Evolutionary conservation across 257 asterid genomes (phyloP).

Genomic region (Solanum bulbocastanum): DNA sequence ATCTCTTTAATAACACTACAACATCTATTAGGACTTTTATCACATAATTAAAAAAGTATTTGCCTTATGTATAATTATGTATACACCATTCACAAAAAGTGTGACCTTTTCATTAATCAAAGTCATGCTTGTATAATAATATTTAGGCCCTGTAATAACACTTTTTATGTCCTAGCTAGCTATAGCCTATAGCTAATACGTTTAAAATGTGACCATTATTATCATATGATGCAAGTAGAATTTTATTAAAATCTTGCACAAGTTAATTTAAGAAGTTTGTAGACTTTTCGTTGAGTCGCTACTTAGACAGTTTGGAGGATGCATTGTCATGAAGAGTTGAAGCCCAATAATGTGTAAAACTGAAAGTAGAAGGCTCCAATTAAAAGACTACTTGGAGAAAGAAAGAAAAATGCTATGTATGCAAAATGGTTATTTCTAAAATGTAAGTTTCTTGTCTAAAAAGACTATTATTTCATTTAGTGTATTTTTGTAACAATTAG

Average conservation of each 20-base stretch:
- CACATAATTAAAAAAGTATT: no score
- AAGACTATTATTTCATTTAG: no score
- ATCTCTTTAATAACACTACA: no score
- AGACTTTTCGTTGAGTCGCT: background rate
- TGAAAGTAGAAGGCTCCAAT: background rate
- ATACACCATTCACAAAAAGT: no score
- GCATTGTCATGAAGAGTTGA: background rate
- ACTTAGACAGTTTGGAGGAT: background rate
- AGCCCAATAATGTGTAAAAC: background rate
- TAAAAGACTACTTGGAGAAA: background rate
- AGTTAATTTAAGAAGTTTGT: background rate
- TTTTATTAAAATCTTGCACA: background rate
- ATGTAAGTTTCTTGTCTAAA: no score
- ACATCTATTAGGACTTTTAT: no score
- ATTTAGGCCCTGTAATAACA: background rate
- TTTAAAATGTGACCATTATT: background rate
- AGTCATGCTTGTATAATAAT: no score
- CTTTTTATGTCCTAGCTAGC: background rate
- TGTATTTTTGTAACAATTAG: no score
- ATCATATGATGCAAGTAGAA: background rate
- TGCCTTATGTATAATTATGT: no score
- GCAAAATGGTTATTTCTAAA: no score
- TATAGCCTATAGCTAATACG: background rate
- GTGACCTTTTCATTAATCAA: background rate
- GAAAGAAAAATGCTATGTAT: no score